phyloP scores from a whole-genome alignment of 768 basidiomycete genomes.

The Tulasnella sp. region DNA sequence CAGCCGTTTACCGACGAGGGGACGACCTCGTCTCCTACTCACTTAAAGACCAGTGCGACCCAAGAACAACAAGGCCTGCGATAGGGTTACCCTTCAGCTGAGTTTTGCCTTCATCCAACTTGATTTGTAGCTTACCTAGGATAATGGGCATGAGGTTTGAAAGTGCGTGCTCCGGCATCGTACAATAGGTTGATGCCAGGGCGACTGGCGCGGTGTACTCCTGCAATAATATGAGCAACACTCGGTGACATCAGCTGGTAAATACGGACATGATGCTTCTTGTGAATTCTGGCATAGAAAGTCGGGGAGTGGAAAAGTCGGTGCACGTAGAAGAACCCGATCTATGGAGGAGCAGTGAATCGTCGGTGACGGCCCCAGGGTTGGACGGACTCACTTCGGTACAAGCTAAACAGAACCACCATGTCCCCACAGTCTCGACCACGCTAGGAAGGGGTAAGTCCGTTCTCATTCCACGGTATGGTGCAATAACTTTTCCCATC shows the following conservation, averaged over 20 bases:
- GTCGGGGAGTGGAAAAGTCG: slow-evolving; percentile 19
- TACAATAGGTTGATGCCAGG: slow-evolving; percentile 19
- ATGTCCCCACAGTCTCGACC: slow-evolving; percentile 19
- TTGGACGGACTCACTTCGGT: slow-evolving; percentile 11
- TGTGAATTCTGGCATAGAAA: slow-evolving; percentile 21
- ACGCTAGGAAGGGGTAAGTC: slow-evolving; percentile 12
- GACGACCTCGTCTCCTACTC: neutral
- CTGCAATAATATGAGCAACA: neutral
- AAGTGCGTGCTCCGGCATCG: neutral
- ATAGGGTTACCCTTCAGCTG: neutral
- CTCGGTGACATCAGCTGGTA: neutral
- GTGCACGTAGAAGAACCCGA: slow-evolving; percentile 24
- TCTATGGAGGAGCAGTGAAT: neutral
- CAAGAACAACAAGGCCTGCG: slow-evolving; percentile 15
- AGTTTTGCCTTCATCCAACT: neutral
- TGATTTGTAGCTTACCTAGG: neutral
- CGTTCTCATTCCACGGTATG: slow-evolving; percentile 16
- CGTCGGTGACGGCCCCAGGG: neutral
- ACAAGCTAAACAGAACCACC: slow-evolving; percentile 8
- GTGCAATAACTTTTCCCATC: slow-evolving; percentile 9
- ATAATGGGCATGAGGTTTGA: slow-evolving; percentile 22
- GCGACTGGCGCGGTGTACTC: slow-evolving; percentile 25
- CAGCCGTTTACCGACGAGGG: neutral
- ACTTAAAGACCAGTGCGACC: slow-evolving; percentile 24
- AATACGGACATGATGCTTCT: slow-evolving; percentile 20